Evolutionary conservation across 257 asterid genomes (phyloP), one percentile per base, ranked within the genome.

Genomic region (Solanum sejunctum): DNA sequence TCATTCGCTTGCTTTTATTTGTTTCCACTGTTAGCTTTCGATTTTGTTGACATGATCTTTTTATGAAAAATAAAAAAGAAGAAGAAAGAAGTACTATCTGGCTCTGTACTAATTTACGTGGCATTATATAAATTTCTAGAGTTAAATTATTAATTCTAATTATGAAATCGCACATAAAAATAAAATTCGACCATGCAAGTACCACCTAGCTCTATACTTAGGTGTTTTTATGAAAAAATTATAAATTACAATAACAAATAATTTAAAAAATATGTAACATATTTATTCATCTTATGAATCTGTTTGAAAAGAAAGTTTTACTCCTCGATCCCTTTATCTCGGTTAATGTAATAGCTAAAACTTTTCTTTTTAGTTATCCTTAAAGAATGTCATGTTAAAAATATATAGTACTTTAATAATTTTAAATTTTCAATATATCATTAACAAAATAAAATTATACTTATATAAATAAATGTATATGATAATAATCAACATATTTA

Each of bases 81-180:
- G 36, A 3, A 32, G 17, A 23, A 61, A 3, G 12, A 66, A 15
- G 45, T 15, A 7, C 0, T 28, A 7, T 28, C 7, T 60, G 2
- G 1, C 13, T 20, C 5, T 58, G 10, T 64, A 8, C 10, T 26
- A 26, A 13, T 66, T 63, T 66, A 64, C 3, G 5, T 63, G 20
- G 1, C 7, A 66, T 66, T 15, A 6, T 66, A 28, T 66, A 6
- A 26, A 66, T 66, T 66, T 66, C 7, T 0, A 28, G 0, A 26
- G 43, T 64, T 17, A 64, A 12, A 2, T 61, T 64, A 21, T 12
- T 0, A 23, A 12, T 63, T 6, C 2, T 63, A 6, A 63, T 3
- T 5, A 2, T 2, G 20, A 23, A 63, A 6, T 1, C 0, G 3
- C 0, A 12, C 9, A 6, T 23, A 12, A 0, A 63, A 12, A 21